Conservation (phyloP, 208 protist genomes). For the Leptomonas pyrrhocoris region DNA sequence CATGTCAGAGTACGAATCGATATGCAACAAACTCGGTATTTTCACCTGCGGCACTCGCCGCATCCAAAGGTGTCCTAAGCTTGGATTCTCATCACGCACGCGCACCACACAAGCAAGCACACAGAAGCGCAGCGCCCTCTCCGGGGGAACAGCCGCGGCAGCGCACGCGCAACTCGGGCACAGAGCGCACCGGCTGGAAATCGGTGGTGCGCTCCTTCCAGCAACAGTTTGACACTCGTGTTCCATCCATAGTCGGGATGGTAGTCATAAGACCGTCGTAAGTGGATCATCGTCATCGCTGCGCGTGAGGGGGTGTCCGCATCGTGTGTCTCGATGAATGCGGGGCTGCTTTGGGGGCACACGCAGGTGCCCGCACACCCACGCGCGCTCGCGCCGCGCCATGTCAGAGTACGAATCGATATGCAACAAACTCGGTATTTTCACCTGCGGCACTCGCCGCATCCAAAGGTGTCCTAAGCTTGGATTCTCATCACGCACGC, state of each 20-base stretch:
- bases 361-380: not conserved
- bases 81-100: slow-evolving; percentile 49
- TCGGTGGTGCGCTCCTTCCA: slow-evolving; percentile 14
- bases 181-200: slow-evolving; percentile 19
- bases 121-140: no score
- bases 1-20: slow-evolving; percentile 59
- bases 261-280: not conserved
- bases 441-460: slow-evolving; percentile 40
- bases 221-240: not conserved
- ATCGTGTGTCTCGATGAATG: no score
- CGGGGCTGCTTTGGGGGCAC: no score
- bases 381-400: slow-evolving; percentile 1
- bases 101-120: not conserved
- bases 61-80: slow-evolving; percentile 70
- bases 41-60: slow-evolving; percentile 41
- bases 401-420: slow-evolving; percentile 60
- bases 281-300: no score
- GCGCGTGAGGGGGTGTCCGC: no score
- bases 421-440: slow-evolving; percentile 46
- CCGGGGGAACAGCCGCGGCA: no score
- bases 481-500: slow-evolving; percentile 46
- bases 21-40: slow-evolving; percentile 43
- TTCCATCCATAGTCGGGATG: slow-evolving; percentile 5
- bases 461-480: slow-evolving; percentile 71
- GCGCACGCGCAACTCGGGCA: not conserved